These are phyloP conservation scores for Bipolaris bicolor DNA, from an alignment of 2,329 filamentous ascomycete species.

Conservation along the genomic window DNA sequence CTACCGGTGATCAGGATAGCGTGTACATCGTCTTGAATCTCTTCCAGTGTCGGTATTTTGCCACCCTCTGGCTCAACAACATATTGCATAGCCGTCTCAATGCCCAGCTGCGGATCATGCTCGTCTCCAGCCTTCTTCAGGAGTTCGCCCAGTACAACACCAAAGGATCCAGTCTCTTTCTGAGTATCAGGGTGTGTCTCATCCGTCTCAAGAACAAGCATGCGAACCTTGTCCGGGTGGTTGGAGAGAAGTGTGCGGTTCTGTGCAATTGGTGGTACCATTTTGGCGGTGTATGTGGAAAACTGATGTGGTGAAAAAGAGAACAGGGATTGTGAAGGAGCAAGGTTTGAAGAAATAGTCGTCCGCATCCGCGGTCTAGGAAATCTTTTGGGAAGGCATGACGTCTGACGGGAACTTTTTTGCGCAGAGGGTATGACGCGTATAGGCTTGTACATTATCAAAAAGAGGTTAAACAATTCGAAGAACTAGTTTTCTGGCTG, in stretches of 20 bases:
- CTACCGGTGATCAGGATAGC: slow-evolving; percentile 57
- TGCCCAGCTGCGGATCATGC: slow-evolving; percentile 61
- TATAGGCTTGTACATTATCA: slow-evolving; percentile 19
- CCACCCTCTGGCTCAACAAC: slow-evolving; percentile 54
- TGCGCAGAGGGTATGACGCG: slow-evolving; percentile 18
- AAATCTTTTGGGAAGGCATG: slow-evolving; percentile 3
- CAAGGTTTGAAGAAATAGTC: background rate
- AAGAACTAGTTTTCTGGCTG: background rate
- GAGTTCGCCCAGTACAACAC: slow-evolving; percentile 59
- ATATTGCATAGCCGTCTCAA: slow-evolving; percentile 62
- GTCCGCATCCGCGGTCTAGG: background rate
- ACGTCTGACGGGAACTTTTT: slow-evolving; percentile 11
- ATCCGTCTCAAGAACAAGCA: slow-evolving; percentile 66
- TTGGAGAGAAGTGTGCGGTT: slow-evolving; percentile 26
- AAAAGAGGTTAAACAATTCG: slow-evolving; percentile 1
- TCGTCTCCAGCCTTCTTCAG: slow-evolving; percentile 59
- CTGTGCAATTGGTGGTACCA: slow-evolving; percentile 34
- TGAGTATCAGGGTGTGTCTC: slow-evolving; percentile 60
- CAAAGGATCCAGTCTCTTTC: slow-evolving; percentile 59
- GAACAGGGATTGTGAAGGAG: background rate
- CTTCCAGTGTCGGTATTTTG: slow-evolving; percentile 54
- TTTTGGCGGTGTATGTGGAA: slow-evolving; percentile 12
- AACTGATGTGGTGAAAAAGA: slow-evolving; percentile 1
- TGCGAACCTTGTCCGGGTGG: slow-evolving; percentile 48
- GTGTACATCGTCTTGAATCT: slow-evolving; percentile 54